phyloP scores from a whole-genome alignment of 306 rosid genomes.

The Bauhinia variegata region DNA sequence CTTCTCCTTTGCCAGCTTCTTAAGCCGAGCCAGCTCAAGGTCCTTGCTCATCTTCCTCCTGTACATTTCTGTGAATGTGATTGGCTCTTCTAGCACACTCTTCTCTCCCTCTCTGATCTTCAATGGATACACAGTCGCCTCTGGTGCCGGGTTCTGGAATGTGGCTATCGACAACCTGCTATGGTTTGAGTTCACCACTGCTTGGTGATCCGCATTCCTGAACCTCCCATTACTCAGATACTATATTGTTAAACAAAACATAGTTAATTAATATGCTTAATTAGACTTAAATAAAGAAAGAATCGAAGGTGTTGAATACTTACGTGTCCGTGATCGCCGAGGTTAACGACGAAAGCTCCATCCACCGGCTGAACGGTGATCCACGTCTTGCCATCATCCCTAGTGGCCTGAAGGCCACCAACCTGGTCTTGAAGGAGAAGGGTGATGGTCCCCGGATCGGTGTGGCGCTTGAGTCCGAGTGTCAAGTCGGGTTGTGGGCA shows the following conservation, averaged over 20 bases:
- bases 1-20: constrained; percentile 64
- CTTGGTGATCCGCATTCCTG: constrained; percentile 91
- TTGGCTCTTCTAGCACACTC: constrained; percentile 59
- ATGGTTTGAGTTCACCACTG: constrained; percentile 82
- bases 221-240: constrained; percentile 88
- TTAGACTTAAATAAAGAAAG: too few species aligned
- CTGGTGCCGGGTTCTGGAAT: constrained; percentile 79
- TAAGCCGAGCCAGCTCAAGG: constrained; percentile 64
- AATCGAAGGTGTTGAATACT: constrained; percentile 34
- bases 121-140: constrained; percentile 72
- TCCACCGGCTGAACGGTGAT: constrained; percentile 83
- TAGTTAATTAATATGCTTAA: too few species aligned
- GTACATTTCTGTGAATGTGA: constrained; percentile 76
- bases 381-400: constrained; percentile 76
- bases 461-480: constrained; percentile 86
- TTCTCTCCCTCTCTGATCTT: constrained; percentile 69
- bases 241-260: too few species aligned
- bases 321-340: constrained; percentile 91
- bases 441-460: constrained; percentile 92
- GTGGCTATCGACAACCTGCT: constrained; percentile 90
- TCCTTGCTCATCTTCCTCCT: constrained; percentile 73
- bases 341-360: constrained; percentile 90
- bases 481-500: constrained; percentile 92
- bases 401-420: constrained; percentile 90
- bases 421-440: constrained; percentile 86